These are phyloP conservation scores for Aspergillus homomorphus DNA, from an alignment of 495 filamentous ascomycete genomes.

Conservation along the genomic window DNA sequence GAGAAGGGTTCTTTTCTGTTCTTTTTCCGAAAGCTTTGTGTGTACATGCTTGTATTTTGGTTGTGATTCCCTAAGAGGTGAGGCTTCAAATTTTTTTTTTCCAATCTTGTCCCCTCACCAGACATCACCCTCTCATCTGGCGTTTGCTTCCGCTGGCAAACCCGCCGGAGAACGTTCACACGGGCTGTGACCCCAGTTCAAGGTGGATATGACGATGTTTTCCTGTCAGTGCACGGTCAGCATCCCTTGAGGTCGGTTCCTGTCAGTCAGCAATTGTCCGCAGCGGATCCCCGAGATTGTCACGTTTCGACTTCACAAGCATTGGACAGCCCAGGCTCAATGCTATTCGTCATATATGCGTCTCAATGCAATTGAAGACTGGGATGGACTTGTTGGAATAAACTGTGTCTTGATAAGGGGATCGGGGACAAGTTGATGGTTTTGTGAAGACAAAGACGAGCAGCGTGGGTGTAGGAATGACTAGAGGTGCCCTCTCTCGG, in stretches of 20 bases:
- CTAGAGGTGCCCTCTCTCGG: conserved; percentile 1
- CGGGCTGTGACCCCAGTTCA: background rate
- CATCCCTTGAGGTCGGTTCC: conserved; percentile 4
- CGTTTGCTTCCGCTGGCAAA: background rate
- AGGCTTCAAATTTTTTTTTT: conserved; percentile 19
- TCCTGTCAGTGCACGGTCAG: conserved; percentile 3
- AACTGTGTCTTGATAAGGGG: background rate
- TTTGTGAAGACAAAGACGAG: conserved; percentile 2
- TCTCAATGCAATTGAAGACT: background rate
- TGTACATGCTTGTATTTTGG: conserved; percentile 33
- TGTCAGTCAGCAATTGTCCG: conserved; percentile 7
- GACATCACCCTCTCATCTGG: conserved; percentile 9
- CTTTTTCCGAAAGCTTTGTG: conserved; percentile 19
- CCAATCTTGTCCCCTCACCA: conserved; percentile 10
- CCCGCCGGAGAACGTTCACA: conserved; percentile 1
- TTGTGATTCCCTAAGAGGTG: conserved; percentile 36
- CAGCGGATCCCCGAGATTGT: background rate
- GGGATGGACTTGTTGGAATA: background rate
- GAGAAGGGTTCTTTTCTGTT: conserved; percentile 30
- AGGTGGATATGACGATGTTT: conserved; percentile 4
- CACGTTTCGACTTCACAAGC: background rate
- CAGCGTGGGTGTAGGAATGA: background rate
- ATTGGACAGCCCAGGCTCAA: background rate
- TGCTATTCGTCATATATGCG: background rate
- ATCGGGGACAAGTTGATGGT: conserved; percentile 9